Evolutionary conservation across 129 eudicot genomes (phyloP).

Genomic region (Deinandra increscens): DNA sequence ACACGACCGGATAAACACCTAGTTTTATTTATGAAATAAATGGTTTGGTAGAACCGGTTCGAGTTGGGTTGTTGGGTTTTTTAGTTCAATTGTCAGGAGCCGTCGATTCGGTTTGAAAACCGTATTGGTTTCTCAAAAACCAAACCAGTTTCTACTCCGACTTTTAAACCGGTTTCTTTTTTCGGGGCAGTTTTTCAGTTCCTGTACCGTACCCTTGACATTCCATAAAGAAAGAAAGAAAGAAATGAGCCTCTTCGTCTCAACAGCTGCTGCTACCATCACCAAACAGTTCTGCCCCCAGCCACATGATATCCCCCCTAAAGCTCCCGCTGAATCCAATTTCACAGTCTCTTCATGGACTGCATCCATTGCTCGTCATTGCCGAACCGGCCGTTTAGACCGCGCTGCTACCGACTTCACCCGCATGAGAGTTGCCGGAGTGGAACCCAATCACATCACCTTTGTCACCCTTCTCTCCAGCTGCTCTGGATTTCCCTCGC

Average conservation of each 20-base stretch:
- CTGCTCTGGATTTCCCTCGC: conserved; percentile 45
- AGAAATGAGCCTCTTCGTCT: conserved; percentile 17
- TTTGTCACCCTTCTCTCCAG: conserved; percentile 67
- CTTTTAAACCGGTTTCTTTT: too few relatives aligned
- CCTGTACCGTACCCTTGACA: too few relatives aligned
- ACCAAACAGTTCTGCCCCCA: not conserved
- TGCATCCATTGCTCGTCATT: conserved; percentile 58
- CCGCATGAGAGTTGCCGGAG: conserved; percentile 55
- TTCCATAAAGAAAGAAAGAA: conserved; percentile 1
- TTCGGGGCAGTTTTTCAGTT: too few relatives aligned
- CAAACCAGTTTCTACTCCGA: too few relatives aligned
- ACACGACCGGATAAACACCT: too few relatives aligned
- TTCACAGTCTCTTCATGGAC: conserved; percentile 55
- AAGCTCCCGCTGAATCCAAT: conserved; percentile 5
- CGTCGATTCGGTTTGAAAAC: too few relatives aligned
- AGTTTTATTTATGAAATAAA: too few relatives aligned
- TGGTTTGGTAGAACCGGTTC: too few relatives aligned
- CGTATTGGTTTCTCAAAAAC: too few relatives aligned
- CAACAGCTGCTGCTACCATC: not conserved
- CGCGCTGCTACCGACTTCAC: conserved; percentile 51
- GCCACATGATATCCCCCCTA: conserved; percentile 9
- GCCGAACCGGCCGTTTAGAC: conserved; percentile 51
- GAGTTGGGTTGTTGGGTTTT: too few relatives aligned
- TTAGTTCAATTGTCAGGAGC: too few relatives aligned
- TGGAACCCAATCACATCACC: conserved; percentile 63